These are phyloP conservation scores for Sutorius australiensis DNA, from an alignment of 768 basidiomycete genomes.

Conservation along the genomic window DNA sequence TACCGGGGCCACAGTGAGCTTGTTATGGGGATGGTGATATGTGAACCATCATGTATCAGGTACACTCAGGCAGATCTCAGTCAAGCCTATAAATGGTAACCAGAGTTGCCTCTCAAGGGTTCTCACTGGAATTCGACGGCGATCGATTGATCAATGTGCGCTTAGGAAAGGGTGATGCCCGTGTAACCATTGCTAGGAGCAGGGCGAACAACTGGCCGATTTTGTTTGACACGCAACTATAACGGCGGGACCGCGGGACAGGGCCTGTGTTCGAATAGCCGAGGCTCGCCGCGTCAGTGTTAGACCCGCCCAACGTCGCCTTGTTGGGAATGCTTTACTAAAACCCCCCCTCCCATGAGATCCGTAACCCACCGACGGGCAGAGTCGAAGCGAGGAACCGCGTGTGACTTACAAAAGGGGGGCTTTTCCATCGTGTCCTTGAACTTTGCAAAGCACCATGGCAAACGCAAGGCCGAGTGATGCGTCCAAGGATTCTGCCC, in stretches of 20 bases:
- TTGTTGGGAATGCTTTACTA: slow-evolving; percentile 1
- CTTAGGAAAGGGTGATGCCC: too few relatives aligned
- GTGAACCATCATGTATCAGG: too few relatives aligned
- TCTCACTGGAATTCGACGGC: too few relatives aligned
- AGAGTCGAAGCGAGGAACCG: not conserved
- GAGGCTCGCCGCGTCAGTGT: not conserved
- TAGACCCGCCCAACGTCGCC: not conserved
- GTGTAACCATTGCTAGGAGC: too few relatives aligned
- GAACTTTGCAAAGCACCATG: slow-evolving; percentile 11
- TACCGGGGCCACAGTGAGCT: too few relatives aligned
- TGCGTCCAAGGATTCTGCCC: not conserved
- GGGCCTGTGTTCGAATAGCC: not conserved
- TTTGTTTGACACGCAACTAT: not conserved
- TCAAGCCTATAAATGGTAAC: not conserved
- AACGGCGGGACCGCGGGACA: not conserved
- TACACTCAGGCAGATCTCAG: too few relatives aligned
- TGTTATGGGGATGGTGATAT: too few relatives aligned
- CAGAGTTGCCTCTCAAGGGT: not conserved
- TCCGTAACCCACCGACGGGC: not conserved
- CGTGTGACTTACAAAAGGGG: not conserved
- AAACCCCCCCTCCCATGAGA: not conserved
- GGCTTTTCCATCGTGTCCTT: not conserved
- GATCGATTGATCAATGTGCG: too few relatives aligned
- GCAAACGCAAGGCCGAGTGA: slow-evolving; percentile 3
- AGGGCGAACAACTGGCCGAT: not conserved